These are phyloP conservation scores for Turritis glabra DNA, from an alignment of 345 rosid species.

Conservation along the genomic window DNA sequence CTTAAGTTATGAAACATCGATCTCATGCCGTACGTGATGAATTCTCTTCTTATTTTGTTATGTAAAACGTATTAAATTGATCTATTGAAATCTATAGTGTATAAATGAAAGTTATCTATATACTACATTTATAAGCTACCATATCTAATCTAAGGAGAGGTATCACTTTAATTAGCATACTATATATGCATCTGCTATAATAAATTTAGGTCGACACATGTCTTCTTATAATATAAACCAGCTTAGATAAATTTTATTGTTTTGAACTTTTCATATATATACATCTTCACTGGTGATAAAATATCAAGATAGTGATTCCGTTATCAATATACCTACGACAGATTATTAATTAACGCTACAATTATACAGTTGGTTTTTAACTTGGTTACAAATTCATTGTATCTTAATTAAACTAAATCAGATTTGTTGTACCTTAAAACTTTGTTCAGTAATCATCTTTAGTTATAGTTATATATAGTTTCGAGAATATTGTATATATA, in stretches of 20 bases:
- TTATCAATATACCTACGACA: neutral
- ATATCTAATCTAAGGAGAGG: neutral
- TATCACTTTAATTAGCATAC: no score
- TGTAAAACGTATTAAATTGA: neutral
- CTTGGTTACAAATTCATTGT: neutral
- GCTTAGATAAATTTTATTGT: no score
- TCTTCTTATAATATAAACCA: neutral
- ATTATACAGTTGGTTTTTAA: neutral
- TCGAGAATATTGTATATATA: neutral
- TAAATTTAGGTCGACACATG: neutral
- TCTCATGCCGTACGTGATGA: neutral
- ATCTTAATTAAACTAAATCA: neutral
- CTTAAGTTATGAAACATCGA: neutral
- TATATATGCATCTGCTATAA: neutral
- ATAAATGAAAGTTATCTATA: neutral
- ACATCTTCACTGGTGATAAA: no score
- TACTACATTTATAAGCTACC: neutral
- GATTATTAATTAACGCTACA: neutral
- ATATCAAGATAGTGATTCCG: neutral
- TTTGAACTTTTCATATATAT: no score
- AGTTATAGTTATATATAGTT: neutral
- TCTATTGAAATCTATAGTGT: neutral
- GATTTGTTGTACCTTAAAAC: neutral
- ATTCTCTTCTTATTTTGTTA: neutral
- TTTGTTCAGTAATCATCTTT: neutral